Evolutionary conservation across 2,329 filamentous ascomycete species (phyloP).

Genomic region (Arthrinium puccinioides): DNA sequence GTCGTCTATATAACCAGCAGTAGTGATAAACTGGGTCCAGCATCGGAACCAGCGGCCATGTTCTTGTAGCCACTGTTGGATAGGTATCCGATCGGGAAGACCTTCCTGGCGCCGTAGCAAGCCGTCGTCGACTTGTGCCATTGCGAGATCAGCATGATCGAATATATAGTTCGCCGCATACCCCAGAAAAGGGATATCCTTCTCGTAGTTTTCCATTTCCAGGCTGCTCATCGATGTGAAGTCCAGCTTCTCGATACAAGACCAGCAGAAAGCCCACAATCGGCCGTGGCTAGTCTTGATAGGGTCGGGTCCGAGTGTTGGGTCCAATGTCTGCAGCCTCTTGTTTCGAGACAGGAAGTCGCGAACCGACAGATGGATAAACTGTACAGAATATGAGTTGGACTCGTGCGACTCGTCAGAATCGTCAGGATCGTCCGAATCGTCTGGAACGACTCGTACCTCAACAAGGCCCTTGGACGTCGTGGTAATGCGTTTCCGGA

Average conservation of each 20-base stretch:
- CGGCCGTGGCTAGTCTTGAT: constrained; percentile 4
- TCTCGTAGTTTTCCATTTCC: not conserved
- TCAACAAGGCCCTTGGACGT: constrained; percentile 8
- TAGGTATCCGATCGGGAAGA: not conserved
- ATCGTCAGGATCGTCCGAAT: no score
- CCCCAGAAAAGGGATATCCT: constrained; percentile 6
- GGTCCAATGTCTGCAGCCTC: constrained; percentile 8
- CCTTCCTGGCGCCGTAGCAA: not conserved
- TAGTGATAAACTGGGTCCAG: not conserved
- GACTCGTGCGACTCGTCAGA: no score
- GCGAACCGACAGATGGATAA: constrained; percentile 10
- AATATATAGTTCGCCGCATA: constrained; percentile 6
- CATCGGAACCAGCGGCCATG: not conserved
- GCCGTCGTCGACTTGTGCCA: not conserved
- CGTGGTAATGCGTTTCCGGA: constrained; percentile 6
- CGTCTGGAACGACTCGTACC: not conserved
- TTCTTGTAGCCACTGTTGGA: constrained; percentile 1
- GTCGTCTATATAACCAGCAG: not conserved
- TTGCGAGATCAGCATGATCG: constrained; percentile 5
- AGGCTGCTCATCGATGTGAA: not conserved
- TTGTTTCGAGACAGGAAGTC: constrained; percentile 9
- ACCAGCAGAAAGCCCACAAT: constrained; percentile 7
- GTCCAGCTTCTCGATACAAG: constrained; percentile 4
- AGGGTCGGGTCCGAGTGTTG: constrained; percentile 2
- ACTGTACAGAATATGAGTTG: no score